Evolutionary conservation across 805 yeast species (phyloP).

Genomic region (Ogataea zsoltii): DNA sequence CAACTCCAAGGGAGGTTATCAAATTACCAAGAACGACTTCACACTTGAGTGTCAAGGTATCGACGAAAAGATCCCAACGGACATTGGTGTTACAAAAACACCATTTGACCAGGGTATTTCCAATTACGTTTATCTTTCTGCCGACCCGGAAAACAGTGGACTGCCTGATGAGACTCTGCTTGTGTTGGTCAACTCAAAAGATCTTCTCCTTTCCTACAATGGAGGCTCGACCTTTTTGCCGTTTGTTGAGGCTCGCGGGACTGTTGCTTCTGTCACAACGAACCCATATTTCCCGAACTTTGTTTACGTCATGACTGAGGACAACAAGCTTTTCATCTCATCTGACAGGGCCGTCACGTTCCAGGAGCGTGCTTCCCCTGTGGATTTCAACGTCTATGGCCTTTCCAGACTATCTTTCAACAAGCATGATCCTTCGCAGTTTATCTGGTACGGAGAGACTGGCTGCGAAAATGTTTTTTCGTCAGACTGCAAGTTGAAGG

Average conservation of each 20-base stretch:
- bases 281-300: conserved; percentile 63
- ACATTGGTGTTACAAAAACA: conserved; percentile 41
- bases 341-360: conserved; percentile 68
- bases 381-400: conserved; percentile 41
- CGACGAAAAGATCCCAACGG: conserved; percentile 13
- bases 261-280: conserved; percentile 53
- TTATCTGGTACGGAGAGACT: conserved; percentile 69
- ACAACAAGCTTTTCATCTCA: conserved; percentile 56
- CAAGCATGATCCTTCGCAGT: conserved; percentile 51
- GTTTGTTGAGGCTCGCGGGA: conserved; percentile 32
- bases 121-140: conserved; percentile 63
- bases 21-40: conserved; percentile 24
- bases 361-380: conserved; percentile 48
- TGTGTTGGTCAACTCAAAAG: conserved; percentile 52
- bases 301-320: conserved; percentile 52
- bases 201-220: conserved; percentile 67
- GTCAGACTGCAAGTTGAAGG: conserved; percentile 52
- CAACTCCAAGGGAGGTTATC: conserved; percentile 21
- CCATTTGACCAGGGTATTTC: conserved; percentile 53
- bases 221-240: conserved; percentile 56
- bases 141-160: conserved; percentile 38
- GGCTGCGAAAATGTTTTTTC: conserved; percentile 51
- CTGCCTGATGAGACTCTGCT: conserved; percentile 65
- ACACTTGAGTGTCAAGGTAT: conserved; percentile 40
- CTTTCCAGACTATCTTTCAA: conserved; percentile 59